Evolutionary conservation across 176 grass and related monocot species (phyloP).

Genomic region (Tuctoria greenei): DNA sequence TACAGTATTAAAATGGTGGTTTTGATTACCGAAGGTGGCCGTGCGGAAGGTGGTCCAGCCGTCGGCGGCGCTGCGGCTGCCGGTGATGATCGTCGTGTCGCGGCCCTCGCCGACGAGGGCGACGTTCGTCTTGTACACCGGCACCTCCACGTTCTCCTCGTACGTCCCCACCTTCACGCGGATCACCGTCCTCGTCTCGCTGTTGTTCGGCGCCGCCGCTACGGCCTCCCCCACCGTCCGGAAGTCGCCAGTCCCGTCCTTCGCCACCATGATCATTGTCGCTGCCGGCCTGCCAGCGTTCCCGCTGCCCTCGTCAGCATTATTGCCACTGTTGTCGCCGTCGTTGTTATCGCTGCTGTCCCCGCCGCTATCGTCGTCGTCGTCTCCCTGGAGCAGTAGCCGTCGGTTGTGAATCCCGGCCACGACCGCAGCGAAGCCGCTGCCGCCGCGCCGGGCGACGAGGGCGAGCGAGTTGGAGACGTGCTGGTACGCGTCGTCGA

Average conservation of each 20-base stretch:
- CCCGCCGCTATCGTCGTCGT: not conserved
- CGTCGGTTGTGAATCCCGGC: slow-evolving; percentile 34
- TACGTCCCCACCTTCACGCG: slow-evolving; percentile 63
- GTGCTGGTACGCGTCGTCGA: slow-evolving; percentile 56
- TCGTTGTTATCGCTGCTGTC: not conserved
- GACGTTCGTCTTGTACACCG: slow-evolving; percentile 55
- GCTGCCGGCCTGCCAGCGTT: not conserved
- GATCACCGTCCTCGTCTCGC: slow-evolving; percentile 53
- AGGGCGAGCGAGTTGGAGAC: slow-evolving; percentile 76
- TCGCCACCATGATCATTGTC: slow-evolving; percentile 60
- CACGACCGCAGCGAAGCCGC: not conserved
- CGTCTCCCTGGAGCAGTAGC: slow-evolving; percentile 32
- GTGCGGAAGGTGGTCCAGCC: slow-evolving; percentile 74
- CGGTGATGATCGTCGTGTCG: slow-evolving; percentile 66
- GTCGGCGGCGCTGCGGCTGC: slow-evolving; percentile 52
- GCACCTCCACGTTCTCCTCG: slow-evolving; percentile 80
- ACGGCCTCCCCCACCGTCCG: slow-evolving; percentile 63
- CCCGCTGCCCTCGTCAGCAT: not conserved
- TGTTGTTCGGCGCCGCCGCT: slow-evolving; percentile 58
- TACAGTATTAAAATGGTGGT: not conserved
- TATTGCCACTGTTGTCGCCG: not conserved
- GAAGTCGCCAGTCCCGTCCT: slow-evolving; percentile 61
- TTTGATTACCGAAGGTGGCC: slow-evolving; percentile 60
- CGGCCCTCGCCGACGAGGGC: slow-evolving; percentile 53
- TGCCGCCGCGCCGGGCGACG: slow-evolving; percentile 21